phyloP scores from a whole-genome alignment of 148 eudicot genomes.

The Chenopodium quinoa region DNA sequence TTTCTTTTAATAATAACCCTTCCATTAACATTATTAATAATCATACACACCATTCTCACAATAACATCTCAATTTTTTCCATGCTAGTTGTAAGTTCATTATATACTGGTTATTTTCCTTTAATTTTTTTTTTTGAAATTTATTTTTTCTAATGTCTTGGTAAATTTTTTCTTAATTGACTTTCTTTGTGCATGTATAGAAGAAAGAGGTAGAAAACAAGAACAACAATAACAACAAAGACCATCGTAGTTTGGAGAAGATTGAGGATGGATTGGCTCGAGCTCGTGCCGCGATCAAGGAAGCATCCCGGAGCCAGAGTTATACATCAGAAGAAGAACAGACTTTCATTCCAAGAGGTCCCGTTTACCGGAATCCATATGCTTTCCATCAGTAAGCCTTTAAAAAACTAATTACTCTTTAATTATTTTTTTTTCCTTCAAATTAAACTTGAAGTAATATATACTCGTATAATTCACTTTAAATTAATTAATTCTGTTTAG shows the following conservation, averaged over 20 bases:
- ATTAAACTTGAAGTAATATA: too few relatives aligned
- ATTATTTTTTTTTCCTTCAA: too few relatives aligned
- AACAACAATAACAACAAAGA: background rate
- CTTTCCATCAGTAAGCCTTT: constrained; percentile 27
- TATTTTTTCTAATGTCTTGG: background rate
- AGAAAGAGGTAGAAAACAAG: background rate
- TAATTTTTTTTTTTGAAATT: background rate
- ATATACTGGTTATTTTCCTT: background rate
- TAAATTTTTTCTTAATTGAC: background rate
- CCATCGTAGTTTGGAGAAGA: background rate
- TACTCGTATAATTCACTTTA: too few relatives aligned
- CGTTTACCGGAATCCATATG: constrained; percentile 30
- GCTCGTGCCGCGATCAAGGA: constrained; percentile 23
- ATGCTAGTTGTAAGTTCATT: constrained; percentile 14
- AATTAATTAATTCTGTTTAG: too few relatives aligned
- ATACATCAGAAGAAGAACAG: constrained; percentile 10
- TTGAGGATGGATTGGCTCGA: constrained; percentile 26
- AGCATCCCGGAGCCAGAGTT: constrained; percentile 14
- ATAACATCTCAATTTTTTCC: constrained; percentile 5
- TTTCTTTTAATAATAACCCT: constrained; percentile 12
- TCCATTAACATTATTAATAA: background rate
- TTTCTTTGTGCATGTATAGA: background rate
- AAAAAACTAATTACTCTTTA: too few relatives aligned
- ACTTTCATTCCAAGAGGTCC: constrained; percentile 31
- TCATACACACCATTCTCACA: background rate